A percentile compares a stretch with the other conserved stretches of the same genome.
Conservation (phyloP, 2,329 filamentous ascomycete species). For the Pseudogymnoascus sp. region DNA sequence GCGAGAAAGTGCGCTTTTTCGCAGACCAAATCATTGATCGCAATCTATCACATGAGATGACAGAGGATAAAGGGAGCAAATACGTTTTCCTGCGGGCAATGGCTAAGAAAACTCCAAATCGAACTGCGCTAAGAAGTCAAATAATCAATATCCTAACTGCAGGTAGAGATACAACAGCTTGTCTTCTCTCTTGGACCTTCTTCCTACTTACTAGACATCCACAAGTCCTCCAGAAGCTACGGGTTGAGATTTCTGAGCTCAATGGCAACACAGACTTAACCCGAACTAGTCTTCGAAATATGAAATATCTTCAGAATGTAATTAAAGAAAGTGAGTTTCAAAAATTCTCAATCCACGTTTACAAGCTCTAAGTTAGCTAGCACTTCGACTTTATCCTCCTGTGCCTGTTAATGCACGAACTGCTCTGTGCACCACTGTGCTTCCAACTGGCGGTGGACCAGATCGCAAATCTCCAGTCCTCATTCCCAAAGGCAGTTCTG, state of each 20-base stretch:
- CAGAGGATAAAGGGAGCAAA: slow-evolving; percentile 14
- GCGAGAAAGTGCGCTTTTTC: slow-evolving; percentile 17
- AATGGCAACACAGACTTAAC: slow-evolving; percentile 12
- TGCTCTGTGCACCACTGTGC: slow-evolving; percentile 18
- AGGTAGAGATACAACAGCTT: slow-evolving; percentile 13
- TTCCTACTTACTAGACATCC: slow-evolving; percentile 14
- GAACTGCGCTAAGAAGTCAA: slow-evolving; percentile 27
- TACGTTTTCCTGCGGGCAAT: slow-evolving; percentile 12
- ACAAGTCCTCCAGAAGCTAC: slow-evolving; percentile 6
- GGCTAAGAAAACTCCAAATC: slow-evolving; percentile 25
- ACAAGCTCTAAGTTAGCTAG: slow-evolving; percentile 7
- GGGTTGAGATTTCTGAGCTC: too few species aligned
- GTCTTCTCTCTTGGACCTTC: slow-evolving; percentile 13
- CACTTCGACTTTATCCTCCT: slow-evolving; percentile 22
- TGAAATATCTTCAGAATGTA: slow-evolving; percentile 14
- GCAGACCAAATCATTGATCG: slow-evolving; percentile 25
- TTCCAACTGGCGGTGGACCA: slow-evolving; percentile 27
- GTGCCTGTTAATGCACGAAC: slow-evolving; percentile 24
- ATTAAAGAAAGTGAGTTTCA: slow-evolving; percentile 16
- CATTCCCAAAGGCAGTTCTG: slow-evolving; percentile 21
- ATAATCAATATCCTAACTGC: slow-evolving; percentile 26
- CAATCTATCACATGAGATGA: slow-evolving; percentile 23
- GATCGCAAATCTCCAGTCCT: slow-evolving; percentile 23
- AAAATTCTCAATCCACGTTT: background rate
- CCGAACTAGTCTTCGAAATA: slow-evolving; percentile 9